These are phyloP conservation scores for Silene uniflora DNA, from an alignment of 148 eudicot genomes.

Conservation along the genomic window DNA sequence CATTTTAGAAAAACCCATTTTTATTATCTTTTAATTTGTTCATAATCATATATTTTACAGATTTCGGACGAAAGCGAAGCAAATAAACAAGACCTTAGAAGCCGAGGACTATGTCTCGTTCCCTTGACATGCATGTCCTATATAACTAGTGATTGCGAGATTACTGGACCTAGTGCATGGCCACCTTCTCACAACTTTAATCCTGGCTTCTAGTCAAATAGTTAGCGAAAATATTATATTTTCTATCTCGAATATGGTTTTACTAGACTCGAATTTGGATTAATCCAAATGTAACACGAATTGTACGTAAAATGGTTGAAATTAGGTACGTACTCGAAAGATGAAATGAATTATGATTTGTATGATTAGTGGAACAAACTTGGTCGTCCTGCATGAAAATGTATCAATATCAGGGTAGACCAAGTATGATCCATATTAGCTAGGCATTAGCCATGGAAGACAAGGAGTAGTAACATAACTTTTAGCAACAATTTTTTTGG, in stretches of 20 bases:
- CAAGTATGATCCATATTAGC: slow-evolving; percentile 54
- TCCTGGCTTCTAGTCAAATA: slow-evolving; percentile 19
- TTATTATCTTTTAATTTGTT: too few species aligned
- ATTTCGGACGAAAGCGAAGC: slow-evolving; percentile 33
- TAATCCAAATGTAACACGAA: not conserved
- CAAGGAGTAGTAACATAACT: not conserved
- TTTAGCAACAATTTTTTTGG: not conserved
- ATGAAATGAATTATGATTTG: not conserved
- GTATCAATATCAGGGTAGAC: slow-evolving; percentile 32
- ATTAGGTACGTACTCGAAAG: not conserved
- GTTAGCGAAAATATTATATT: not conserved
- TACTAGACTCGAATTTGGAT: not conserved
- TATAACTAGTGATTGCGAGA: slow-evolving; percentile 43
- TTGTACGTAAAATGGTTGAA: not conserved
- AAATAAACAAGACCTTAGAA: slow-evolving; percentile 43
- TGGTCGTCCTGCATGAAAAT: slow-evolving; percentile 39
- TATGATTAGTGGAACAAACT: slow-evolving; percentile 50
- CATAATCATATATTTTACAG: slow-evolving; percentile 21
- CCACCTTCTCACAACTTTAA: slow-evolving; percentile 38
- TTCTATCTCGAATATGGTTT: not conserved
- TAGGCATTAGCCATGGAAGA: not conserved
- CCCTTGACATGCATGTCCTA: slow-evolving; percentile 72
- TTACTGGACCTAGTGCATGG: slow-evolving; percentile 47
- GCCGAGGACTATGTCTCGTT: slow-evolving; percentile 79
- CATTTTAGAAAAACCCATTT: too few species aligned